Percentiles rank a stretch among this genome's conserved stretches.
phyloP scores from a whole-genome alignment of 441 rosid species.

The Adansonia gregorii region DNA sequence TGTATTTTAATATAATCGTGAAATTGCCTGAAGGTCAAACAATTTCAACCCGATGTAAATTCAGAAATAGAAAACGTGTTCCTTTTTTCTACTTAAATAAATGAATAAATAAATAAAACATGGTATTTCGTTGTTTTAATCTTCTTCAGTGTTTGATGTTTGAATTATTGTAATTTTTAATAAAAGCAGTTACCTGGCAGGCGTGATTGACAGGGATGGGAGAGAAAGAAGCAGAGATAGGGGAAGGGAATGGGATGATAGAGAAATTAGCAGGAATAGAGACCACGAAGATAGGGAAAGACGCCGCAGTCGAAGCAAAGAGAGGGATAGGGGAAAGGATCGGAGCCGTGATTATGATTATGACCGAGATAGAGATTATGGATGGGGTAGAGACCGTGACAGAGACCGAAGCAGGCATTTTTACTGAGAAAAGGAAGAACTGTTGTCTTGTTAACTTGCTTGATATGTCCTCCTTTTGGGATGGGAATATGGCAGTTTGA shows the following conservation, averaged over 20 bases:
- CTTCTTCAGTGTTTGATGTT: background rate
- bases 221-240: constrained; percentile 73
- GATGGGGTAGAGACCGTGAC: constrained; percentile 48
- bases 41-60: background rate
- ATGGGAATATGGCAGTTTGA: background rate
- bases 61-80: background rate
- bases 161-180: background rate
- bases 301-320: constrained; percentile 77
- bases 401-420: constrained; percentile 25
- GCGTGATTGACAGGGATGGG: constrained; percentile 59
- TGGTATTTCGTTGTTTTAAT: background rate
- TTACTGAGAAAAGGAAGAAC: constrained; percentile 10
- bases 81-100: background rate
- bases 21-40: background rate
- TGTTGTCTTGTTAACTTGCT: background rate
- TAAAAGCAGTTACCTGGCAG: constrained; percentile 40
- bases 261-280: constrained; percentile 54
- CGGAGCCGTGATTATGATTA: constrained; percentile 54
- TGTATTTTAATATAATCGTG: background rate
- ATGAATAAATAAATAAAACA: background rate
- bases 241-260: constrained; percentile 57
- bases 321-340: constrained; percentile 58
- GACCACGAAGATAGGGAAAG: constrained; percentile 66
- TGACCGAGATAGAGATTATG: constrained; percentile 55
- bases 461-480: background rate